Percentiles rank a stretch among this genome's conserved stretches.
Conservation (phyloP, 176 grass and related monocot species). For the Saccharum officinarum region DNA sequence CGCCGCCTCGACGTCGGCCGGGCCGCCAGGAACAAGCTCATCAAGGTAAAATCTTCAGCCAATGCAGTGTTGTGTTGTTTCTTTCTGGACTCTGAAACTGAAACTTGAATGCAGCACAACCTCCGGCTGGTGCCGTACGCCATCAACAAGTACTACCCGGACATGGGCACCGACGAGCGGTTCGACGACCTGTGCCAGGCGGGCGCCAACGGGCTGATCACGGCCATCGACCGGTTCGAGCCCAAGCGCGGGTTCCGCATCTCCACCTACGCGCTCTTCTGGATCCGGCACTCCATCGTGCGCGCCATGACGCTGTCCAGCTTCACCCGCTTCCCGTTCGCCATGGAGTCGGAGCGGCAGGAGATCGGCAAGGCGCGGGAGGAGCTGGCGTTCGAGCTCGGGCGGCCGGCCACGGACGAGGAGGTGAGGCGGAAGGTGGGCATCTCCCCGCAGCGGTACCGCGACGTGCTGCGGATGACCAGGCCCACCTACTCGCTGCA, state of each 20-base stretch:
- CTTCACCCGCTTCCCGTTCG: slow-evolving; percentile 82
- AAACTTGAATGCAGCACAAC: slow-evolving; percentile 65
- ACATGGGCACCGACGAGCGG: slow-evolving; percentile 53
- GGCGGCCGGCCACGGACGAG: slow-evolving; percentile 60
- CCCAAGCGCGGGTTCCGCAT: slow-evolving; percentile 73
- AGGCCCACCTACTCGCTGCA: slow-evolving; percentile 77
- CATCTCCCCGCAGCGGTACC: slow-evolving; percentile 63
- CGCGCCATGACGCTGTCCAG: slow-evolving; percentile 73
- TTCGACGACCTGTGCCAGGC: slow-evolving; percentile 89
- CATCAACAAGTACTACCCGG: slow-evolving; percentile 86
- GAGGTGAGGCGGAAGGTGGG: slow-evolving; percentile 50
- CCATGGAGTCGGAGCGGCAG: slow-evolving; percentile 76
- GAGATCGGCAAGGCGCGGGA: slow-evolving; percentile 56
- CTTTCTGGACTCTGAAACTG: background rate
- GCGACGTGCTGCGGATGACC: slow-evolving; percentile 62
- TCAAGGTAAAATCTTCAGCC: slow-evolving; percentile 50
- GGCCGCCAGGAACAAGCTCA: slow-evolving; percentile 74
- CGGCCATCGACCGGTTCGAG: slow-evolving; percentile 80
- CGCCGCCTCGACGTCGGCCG: slow-evolving; percentile 48
- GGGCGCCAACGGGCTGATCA: slow-evolving; percentile 80
- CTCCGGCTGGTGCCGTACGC: slow-evolving; percentile 75
- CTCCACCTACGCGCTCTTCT: slow-evolving; percentile 87
- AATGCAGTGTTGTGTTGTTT: too few species aligned
- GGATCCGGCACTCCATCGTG: slow-evolving; percentile 86
- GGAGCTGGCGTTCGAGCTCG: slow-evolving; percentile 77